Percentiles rank a stretch among this genome's conserved stretches.
Conservation (phyloP, 768 basidiomycete genomes). For the Chalciporus pseudorubinellus region DNA sequence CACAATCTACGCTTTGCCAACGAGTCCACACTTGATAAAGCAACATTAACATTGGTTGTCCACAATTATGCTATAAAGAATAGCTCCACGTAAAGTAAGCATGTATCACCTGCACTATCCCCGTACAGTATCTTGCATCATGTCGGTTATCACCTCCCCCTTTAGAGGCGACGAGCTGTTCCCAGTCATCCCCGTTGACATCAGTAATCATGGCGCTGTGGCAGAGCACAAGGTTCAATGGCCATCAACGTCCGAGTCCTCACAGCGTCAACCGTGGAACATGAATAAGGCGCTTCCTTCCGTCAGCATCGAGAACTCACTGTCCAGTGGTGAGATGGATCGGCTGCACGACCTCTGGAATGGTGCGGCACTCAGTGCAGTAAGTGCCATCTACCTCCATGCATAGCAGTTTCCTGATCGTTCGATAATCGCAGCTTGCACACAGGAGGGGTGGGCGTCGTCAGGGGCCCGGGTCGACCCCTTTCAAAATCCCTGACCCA, state of each 20-base stretch:
- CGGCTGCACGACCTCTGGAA: constrained; percentile 26
- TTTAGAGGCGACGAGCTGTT: constrained; percentile 19
- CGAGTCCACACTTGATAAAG: constrained; percentile 5
- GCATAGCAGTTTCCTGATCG: not conserved
- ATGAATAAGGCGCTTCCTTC: constrained; percentile 13
- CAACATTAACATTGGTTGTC: not conserved
- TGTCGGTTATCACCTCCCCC: constrained; percentile 6
- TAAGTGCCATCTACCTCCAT: not conserved
- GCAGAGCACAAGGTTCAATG: not conserved
- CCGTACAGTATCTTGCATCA: not conserved
- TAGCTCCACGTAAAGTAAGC: not conserved
- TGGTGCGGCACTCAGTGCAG: constrained; percentile 23
- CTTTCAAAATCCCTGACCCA: constrained; percentile 9
- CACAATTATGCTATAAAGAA: constrained; percentile 10
- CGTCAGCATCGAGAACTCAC: constrained; percentile 15
- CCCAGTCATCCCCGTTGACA: constrained; percentile 18
- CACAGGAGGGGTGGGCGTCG: constrained; percentile 19
- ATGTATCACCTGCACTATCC: not conserved
- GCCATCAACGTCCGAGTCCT: not conserved
- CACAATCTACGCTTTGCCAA: constrained; percentile 9
- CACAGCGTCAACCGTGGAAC: not conserved
- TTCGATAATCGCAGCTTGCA: constrained; percentile 15
- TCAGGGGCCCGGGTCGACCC: not conserved
- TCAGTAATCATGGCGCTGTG: not conserved
- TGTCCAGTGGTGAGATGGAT: constrained; percentile 19